Evolutionary conservation across 768 basidiomycete species (phyloP).

Genomic region (Boletus patriciae): DNA sequence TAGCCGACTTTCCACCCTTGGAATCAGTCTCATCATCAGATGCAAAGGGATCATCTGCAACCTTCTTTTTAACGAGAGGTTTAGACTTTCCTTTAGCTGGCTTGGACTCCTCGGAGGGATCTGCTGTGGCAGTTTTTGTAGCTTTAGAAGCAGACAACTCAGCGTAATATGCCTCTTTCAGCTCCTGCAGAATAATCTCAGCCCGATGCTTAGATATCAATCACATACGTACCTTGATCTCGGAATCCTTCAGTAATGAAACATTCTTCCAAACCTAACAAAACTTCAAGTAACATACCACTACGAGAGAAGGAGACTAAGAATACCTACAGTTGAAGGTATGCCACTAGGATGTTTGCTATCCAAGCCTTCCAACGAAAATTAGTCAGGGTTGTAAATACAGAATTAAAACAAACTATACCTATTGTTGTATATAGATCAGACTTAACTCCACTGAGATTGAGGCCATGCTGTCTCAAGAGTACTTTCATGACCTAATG

Average conservation of each 20-base stretch:
- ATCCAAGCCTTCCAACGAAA: conserved; percentile 53
- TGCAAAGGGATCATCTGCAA: conserved; percentile 49
- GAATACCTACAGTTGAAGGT: conserved; percentile 56
- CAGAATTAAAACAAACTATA: conserved; percentile 23
- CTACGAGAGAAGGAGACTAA: background rate
- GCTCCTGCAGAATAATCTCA: conserved; percentile 39
- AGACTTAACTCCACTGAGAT: conserved; percentile 68
- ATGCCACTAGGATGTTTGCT: conserved; percentile 78
- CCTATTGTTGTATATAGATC: conserved; percentile 66
- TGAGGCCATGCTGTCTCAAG: conserved; percentile 62
- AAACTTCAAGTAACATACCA: background rate
- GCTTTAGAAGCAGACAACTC: conserved; percentile 40
- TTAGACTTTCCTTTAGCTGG: conserved; percentile 36
- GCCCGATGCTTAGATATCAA: background rate
- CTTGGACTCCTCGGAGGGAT: conserved; percentile 21
- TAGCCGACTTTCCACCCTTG: conserved; percentile 18
- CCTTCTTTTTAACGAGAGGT: conserved; percentile 48
- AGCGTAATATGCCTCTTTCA: conserved; percentile 64
- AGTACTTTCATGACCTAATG: conserved; percentile 65
- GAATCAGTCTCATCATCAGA: conserved; percentile 44
- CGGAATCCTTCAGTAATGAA: conserved; percentile 54
- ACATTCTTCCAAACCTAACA: conserved; percentile 67
- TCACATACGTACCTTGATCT: conserved; percentile 55
- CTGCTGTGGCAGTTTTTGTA: conserved; percentile 17
- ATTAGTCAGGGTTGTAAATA: background rate